A percentile compares a stretch with the other conserved stretches of the same genome.
phyloP scores from a whole-genome alignment of 1,139 yeast genomes.

The Scheffersomyces lignicola region DNA sequence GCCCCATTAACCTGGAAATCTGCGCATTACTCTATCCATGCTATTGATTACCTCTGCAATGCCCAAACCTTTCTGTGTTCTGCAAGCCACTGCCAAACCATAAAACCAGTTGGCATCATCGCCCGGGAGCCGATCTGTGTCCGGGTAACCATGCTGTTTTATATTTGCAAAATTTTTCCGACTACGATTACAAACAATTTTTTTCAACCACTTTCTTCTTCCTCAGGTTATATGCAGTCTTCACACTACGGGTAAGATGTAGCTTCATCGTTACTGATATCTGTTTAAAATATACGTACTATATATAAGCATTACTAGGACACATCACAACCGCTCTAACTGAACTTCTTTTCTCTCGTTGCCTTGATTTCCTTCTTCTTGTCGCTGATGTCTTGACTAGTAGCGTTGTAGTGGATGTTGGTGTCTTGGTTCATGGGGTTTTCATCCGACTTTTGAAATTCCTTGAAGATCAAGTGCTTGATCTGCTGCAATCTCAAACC shows the following conservation, averaged over 20 bases:
- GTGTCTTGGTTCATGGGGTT: slow-evolving; percentile 85
- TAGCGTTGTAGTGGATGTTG: slow-evolving; percentile 62
- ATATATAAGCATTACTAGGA: neutral
- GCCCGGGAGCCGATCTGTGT: no score
- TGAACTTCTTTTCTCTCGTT: slow-evolving; percentile 44
- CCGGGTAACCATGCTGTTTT: slow-evolving; percentile 2
- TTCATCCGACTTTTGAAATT: slow-evolving; percentile 76
- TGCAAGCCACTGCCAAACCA: no score
- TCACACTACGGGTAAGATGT: no score
- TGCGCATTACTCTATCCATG: no score
- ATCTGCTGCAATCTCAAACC: slow-evolving; percentile 80
- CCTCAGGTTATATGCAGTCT: no score
- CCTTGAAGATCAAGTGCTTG: slow-evolving; percentile 73
- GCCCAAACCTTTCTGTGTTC: no score
- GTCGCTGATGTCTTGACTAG: slow-evolving; percentile 50
- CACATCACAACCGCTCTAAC: slow-evolving; percentile 13
- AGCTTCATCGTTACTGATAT: no score
- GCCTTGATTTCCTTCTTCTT: slow-evolving; percentile 54
- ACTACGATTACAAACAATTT: neutral
- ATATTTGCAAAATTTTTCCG: neutral
- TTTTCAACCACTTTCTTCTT: neutral
- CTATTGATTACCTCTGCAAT: no score
- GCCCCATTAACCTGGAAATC: no score
- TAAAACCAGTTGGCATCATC: no score
- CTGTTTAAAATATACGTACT: no score